Conservation (phyloP, 2,329 filamentous ascomycete species). For the Coniochaeta sp. region DNA sequence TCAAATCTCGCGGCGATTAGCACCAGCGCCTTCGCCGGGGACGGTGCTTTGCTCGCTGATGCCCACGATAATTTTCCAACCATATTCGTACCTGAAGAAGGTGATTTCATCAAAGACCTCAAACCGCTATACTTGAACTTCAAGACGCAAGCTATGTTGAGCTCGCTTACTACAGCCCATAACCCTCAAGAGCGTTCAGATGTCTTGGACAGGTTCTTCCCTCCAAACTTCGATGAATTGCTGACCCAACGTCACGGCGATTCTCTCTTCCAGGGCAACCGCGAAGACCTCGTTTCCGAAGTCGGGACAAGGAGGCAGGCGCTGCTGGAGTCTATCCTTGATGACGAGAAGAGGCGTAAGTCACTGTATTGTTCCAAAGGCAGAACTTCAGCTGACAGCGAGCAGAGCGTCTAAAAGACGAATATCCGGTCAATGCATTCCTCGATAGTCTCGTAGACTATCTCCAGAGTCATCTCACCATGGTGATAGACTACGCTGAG, state of each 20-base stretch:
- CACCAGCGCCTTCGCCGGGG: slow-evolving; percentile 28
- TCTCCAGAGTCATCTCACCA: slow-evolving; percentile 20
- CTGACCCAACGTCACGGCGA: slow-evolving; percentile 29
- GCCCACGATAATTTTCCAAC: slow-evolving; percentile 37
- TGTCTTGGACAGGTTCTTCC: slow-evolving; percentile 48
- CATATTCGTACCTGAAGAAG: slow-evolving; percentile 29
- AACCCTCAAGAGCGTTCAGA: slow-evolving; percentile 32
- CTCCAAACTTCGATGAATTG: slow-evolving; percentile 44
- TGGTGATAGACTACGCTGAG: slow-evolving; percentile 26
- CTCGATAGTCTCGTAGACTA: slow-evolving; percentile 22
- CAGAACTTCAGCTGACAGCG: slow-evolving; percentile 6
- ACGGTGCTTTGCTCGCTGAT: slow-evolving; percentile 29
- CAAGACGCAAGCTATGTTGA: slow-evolving; percentile 44
- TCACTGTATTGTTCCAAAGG: background rate
- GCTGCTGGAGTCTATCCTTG: slow-evolving; percentile 43
- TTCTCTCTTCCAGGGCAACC: slow-evolving; percentile 26
- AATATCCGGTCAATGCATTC: slow-evolving; percentile 30
- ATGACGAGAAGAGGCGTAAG: slow-evolving; percentile 33
- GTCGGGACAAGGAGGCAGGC: slow-evolving; percentile 34
- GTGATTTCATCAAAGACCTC: slow-evolving; percentile 31
- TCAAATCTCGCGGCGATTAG: slow-evolving; percentile 41
- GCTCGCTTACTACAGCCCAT: slow-evolving; percentile 39
- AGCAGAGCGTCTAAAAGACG: slow-evolving; percentile 25
- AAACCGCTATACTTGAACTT: slow-evolving; percentile 37
- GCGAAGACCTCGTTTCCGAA: slow-evolving; percentile 25